Evolutionary conservation across 1,284 basidiomycete genomes (phyloP), one percentile per base, ranked within the genome.

Genomic region (Leccinum cinnamomeum): DNA sequence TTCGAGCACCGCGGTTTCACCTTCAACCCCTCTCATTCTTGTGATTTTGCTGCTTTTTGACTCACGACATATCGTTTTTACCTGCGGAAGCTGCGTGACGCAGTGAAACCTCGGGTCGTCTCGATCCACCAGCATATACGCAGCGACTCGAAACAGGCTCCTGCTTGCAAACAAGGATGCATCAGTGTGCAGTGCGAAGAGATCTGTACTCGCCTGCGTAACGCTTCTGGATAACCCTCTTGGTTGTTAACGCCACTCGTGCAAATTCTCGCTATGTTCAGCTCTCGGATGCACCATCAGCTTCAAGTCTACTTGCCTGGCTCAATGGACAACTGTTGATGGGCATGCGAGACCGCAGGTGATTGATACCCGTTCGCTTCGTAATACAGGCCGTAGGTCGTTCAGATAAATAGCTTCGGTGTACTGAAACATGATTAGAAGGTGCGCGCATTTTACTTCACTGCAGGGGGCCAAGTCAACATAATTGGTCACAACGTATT

Each of bases 131-230:
- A 12, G 18, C 46, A 23, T 18, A 37, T 53, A 7, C 37, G 35
- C 50, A 23, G 20, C 5, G 46, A 50, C 7, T 23, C 20, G 18
- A 46, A 20, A 46, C 11, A 50, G 46, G 12, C 2, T 23, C 51
- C 25, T 53, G 51, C 20, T n/a, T 30, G 48, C 28, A 53, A 25
- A 10, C 4, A 23, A 30, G 55, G 23, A 56, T 3, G 7, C 28
- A 3, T 7, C 18, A 35, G 20, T 3, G n/a, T 11, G 3, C 7
- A 60, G 14, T 44, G 30, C 23, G 2, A 39, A 51, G 46, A 57
- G 1, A 41, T 14, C 1, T 51, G 18, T 64, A 60, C 69, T 69
- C 18, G 56, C 61, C 61, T 69, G 10, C 30, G 39, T 25, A 53
- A 16, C 16, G 18, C 41, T 51, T 18, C 37, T n/a, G 2, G n/a